Conservation (phyloP, 1,284 basidiomycete species). For the Boletus sp. region DNA sequence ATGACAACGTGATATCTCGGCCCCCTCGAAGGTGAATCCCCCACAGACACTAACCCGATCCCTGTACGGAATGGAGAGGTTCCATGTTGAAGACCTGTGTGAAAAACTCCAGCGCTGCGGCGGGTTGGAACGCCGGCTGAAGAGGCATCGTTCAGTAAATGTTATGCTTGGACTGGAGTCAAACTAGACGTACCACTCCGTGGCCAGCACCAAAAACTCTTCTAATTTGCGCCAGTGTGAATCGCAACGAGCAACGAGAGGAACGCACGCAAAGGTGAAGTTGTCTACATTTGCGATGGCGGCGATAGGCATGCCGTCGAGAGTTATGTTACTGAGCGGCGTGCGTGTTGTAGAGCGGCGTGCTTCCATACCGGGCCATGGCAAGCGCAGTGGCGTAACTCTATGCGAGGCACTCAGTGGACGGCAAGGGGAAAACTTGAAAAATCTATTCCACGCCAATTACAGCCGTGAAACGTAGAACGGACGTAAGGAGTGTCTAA, state of each 20-base stretch:
- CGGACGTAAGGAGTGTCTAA: no score
- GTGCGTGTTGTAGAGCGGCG: conserved; percentile 40
- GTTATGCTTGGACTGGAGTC: neutral
- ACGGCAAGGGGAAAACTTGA: neutral
- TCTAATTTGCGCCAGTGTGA: conserved; percentile 26
- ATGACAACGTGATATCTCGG: no score
- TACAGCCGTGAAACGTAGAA: conserved; percentile 46
- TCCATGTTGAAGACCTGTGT: no score
- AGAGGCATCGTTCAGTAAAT: conserved; percentile 7
- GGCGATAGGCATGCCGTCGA: conserved; percentile 47
- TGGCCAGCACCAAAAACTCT: conserved; percentile 54
- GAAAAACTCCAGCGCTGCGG: conserved; percentile 53
- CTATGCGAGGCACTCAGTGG: conserved; percentile 24
- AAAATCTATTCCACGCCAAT: conserved; percentile 51
- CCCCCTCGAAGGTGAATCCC: no score
- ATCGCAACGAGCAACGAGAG: neutral
- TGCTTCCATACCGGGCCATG: conserved; percentile 61
- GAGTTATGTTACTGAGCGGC: conserved; percentile 56
- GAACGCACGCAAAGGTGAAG: conserved; percentile 56
- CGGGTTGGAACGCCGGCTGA: conserved; percentile 57
- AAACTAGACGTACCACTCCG: conserved; percentile 46
- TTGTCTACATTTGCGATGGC: conserved; percentile 61
- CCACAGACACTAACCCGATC: no score
- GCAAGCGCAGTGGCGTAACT: conserved; percentile 48
- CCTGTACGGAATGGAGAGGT: no score